Base-by-base conservation (phyloP, 2,329 filamentous ascomycete genomes). In the Aspergillus udagawae region DNA sequence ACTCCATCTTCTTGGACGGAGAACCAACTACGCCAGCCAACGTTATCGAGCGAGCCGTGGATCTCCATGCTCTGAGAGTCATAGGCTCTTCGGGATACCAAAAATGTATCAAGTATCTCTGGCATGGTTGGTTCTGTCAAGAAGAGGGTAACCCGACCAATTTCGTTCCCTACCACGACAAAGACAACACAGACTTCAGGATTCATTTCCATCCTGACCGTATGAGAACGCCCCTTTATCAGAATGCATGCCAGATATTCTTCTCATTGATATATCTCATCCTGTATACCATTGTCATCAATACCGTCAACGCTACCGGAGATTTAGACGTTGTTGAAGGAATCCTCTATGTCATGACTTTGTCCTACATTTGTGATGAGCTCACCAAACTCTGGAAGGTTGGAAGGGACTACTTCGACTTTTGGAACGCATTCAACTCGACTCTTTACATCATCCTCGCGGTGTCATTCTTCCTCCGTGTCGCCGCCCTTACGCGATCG, bases 371-470 rank as follows among this genome's bases (percentile, higher is more conserved):
- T 32, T 92, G 87, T 66, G 93, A 99, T 70, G 94, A 97, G 70
- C 64, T 87, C 0, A 79, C 86, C 70, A 99, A 99, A 74, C 84
- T 97, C 65, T 96, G 91, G 85, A 99, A 99, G 73, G 90, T 96
- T 14, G 94, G 94, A 9, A 85, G 89, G 60, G 89, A 89, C 67
- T 97, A 97, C 68, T 82, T 99, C 55, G 88, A 91, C 21, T 99
- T 99, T 73, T 97, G 94, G 94, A 97, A 96, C 68, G 90, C 90
- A 25, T 96, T 99, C 80, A 99, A 99, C 74, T 83, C 84, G 27
- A 82, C 88, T 0, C 81, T 99, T 0, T 99, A 99, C 73, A 75
- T 83, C 0, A 80, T 97, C 1, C 80, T 99, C 35, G 84, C 86
- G 0, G 83, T 90, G 3, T 96, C 91, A 2, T 87, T 99, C 61